These are phyloP conservation scores for Pichia sp. DNA, from an alignment of 1,139 yeast genomes.

Conservation along the genomic window DNA sequence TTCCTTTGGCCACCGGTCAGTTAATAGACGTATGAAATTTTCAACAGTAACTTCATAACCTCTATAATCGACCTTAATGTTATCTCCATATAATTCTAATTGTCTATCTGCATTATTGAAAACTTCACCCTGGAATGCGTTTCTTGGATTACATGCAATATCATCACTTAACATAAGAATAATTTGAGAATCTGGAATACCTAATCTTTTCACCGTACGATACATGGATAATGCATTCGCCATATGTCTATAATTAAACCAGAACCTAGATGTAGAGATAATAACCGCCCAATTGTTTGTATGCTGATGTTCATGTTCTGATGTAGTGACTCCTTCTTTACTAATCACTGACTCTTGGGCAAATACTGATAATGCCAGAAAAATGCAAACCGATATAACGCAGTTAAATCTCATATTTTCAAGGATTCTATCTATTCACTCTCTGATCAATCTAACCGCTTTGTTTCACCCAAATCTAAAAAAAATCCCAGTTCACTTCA, in stretches of 20 bases:
- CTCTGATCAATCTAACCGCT: too few species aligned
- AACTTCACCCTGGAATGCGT: conserved; percentile 93
- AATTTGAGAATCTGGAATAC: conserved; percentile 96
- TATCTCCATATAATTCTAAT: conserved; percentile 90
- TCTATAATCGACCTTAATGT: conserved; percentile 91
- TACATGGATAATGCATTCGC: conserved; percentile 93
- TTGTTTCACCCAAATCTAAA: too few species aligned
- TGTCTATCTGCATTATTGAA: conserved; percentile 92
- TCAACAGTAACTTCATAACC: conserved; percentile 99
- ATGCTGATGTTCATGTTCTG: conserved; percentile 36
- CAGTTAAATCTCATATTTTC: too few species aligned
- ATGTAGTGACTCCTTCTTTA: neutral
- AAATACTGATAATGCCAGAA: neutral
- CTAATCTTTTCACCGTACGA: conserved; percentile 89
- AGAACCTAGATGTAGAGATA: conserved; percentile 91
- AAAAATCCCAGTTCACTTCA: too few species aligned
- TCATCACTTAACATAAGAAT: conserved; percentile 95
- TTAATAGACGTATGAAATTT: conserved; percentile 78
- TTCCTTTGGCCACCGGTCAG: conserved; percentile 92
- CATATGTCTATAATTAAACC: conserved; percentile 98
- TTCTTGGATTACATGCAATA: conserved; percentile 93
- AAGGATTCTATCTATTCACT: too few species aligned
- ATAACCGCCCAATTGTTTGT: conserved; percentile 93
- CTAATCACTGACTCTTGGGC: conserved; percentile 1
- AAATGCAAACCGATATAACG: neutral